Evolutionary conservation across 768 basidiomycete species (phyloP).

Genomic region (Dacryopinax primogenitus): DNA sequence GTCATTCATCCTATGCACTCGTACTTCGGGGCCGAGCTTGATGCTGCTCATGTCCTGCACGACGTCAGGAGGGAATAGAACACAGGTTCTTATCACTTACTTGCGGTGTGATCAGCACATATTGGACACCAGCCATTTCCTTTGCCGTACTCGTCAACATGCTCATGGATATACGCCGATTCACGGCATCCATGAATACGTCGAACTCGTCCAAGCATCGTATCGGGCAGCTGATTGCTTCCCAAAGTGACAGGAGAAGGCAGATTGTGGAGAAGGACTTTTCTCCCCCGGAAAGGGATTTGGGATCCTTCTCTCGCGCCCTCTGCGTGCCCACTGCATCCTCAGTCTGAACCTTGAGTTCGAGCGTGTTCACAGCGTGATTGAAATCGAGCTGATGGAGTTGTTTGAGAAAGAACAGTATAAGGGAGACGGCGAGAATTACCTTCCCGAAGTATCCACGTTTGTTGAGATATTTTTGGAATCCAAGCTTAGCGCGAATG

Average conservation of each 20-base stretch:
- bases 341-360: conserved; percentile 72
- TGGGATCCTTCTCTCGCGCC: conserved; percentile 64
- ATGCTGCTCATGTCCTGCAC: conserved; percentile 62
- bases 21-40: conserved; percentile 51
- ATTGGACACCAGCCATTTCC: conserved; percentile 76
- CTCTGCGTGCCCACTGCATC: conserved; percentile 44
- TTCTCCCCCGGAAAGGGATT: conserved; percentile 78
- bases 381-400: conserved; percentile 48
- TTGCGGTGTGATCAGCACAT: conserved; percentile 91
- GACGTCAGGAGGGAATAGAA: background rate
- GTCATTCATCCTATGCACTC: conserved; percentile 53
- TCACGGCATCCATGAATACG: conserved; percentile 90
- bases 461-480: conserved; percentile 65
- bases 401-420: conserved; percentile 9
- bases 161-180: conserved; percentile 79
- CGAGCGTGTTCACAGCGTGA: conserved; percentile 49
- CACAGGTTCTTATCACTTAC: conserved; percentile 17
- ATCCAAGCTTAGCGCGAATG: conserved; percentile 66
- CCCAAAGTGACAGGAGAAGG: conserved; percentile 87
- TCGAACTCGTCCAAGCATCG: conserved; percentile 98
- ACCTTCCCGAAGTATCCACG: conserved; percentile 81
- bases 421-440: background rate
- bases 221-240: conserved; percentile 85
- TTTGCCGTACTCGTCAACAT: conserved; percentile 88
- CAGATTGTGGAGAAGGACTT: conserved; percentile 96